Conservation (phyloP, 1,139 yeast genomes). For the Spencermartinsiella ligniputridi region DNA sequence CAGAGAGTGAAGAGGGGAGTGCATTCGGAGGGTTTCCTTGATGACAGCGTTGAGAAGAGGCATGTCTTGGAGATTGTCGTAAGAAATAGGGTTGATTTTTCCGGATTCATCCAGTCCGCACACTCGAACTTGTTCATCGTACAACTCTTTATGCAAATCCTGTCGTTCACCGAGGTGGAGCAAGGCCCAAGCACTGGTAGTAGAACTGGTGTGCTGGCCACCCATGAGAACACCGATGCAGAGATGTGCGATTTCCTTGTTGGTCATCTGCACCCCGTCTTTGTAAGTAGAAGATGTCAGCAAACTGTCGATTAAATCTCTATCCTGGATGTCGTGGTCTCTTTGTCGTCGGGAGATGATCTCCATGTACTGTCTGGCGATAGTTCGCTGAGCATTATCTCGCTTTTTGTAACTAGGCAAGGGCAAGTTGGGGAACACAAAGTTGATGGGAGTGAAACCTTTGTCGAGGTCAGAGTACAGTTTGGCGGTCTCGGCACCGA, state of each 20-base stretch:
- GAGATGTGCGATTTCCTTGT: conserved; percentile 88
- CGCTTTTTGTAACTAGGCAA: conserved; percentile 80
- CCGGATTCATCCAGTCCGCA: conserved; percentile 47
- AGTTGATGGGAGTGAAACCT: conserved; percentile 94
- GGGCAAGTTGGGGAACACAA: conserved; percentile 92
- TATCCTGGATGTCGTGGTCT: conserved; percentile 65
- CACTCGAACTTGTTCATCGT: conserved; percentile 63
- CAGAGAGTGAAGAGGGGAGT: conserved; percentile 92
- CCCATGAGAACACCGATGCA: conserved; percentile 97
- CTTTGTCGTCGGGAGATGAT: conserved; percentile 71
- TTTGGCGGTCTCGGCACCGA: conserved; percentile 79
- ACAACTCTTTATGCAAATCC: conserved; percentile 74
- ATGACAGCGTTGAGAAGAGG: conserved; percentile 76
- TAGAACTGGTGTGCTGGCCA: conserved; percentile 97
- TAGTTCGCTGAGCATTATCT: conserved; percentile 80
- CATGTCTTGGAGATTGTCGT: conserved; percentile 79
- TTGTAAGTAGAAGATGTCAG: conserved; percentile 80
- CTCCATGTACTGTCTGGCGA: conserved; percentile 73
- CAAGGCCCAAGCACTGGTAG: conserved; percentile 93
- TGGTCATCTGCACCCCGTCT: conserved; percentile 93
- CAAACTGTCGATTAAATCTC: conserved; percentile 87
- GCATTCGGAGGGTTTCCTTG: conserved; percentile 91
- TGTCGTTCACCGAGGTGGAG: conserved; percentile 86
- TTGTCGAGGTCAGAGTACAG: conserved; percentile 89
- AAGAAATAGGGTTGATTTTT: conserved; percentile 47